Base-by-base conservation (phyloP, 2,329 filamentous ascomycete genomes). In the Nigrograna mackinnonii region DNA sequence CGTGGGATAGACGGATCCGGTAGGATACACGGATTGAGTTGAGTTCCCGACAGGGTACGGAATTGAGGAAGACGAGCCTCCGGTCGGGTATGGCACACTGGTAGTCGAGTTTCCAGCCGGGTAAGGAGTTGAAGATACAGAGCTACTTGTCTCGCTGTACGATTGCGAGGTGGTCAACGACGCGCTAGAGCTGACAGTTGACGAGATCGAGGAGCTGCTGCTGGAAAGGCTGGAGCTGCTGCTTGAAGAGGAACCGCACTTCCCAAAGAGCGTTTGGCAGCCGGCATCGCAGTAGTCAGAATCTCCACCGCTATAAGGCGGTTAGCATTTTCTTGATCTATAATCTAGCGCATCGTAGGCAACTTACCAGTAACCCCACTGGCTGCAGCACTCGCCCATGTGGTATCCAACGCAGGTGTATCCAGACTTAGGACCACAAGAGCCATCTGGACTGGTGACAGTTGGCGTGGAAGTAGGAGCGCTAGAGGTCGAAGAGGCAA, bases 171-270 rank as follows among this genome's bases (percentile, higher is more conserved):
- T 17, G 16, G 9, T 34, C 7, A 16, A 34, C 7, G 31, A 34
- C 31, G 9, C 7, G 31, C 31, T 54, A 64, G 83, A 85, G 21
- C 35, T 49, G 35, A 14, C 6, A 35, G 12, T 39, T 40, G 13
- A 28, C 24, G 24, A 28, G n/a, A 28, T 9, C 24, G 24, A 9
- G 9, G 30, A 33, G 30, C 20, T 34, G 28, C 16, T 24, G 35
- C 20, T 35, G 14, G 3, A 6, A 19, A 26, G 37, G 36, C 34
- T 34, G 14, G 38, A 41, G 14, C 36, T 43, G 22, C 31, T 38
- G 14, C 43, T 39, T n/a, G n/a, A n/a, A n/a, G n/a, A n/a, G n/a
- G n/a, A n/a, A n/a, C 36, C 37, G 19, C 47, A 50, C 12, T 37
- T 39, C 28, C 51, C 51, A 22, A 42, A 50, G 12, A 37, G 11